Base-by-base conservation (phyloP, 768 basidiomycete genomes). In the Termitomyces sp. region DNA sequence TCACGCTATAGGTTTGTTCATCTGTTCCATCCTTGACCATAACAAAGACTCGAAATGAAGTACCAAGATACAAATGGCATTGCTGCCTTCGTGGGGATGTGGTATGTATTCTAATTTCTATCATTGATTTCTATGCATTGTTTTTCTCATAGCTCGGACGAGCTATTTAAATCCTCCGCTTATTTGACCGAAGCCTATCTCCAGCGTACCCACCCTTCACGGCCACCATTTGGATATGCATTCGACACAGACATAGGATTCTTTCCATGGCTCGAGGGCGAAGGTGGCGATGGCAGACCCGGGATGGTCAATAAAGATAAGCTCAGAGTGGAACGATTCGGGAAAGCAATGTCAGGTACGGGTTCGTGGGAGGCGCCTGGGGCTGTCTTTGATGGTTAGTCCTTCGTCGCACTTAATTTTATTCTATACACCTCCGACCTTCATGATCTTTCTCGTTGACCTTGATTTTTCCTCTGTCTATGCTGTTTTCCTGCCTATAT, bases 201-300 rank as follows among this genome's bases (percentile, higher is more conserved):
- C 33, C 71, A 75, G 2, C 65, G 69, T 4, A 73, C 72, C 3
- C 77, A 81, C 48, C 80, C 82, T 13, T 81, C 81, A 50, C 76
- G 77, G 31, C 78, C 87, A 4, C 88, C 89, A 0, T 91, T 91
- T 66, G 89, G 87, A 66, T 75, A 86, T 63, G 90, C 89, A 12
- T 91, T 91, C 65, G 73, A 67, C 65, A 64, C 70, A 57, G 64
- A 74, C 48, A 75, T 74, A 6, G 79, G 80, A 2, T 90, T 81
- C 66, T 92, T 91, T 63, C 82, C 81, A 20, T 92, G 90, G 90
- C 74, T 92, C 6, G 90, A 91, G 69, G 81, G 81, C 20, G 59
- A 58, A 36, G 59, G 57, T 4, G 41, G 54, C 15, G 45, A 57
- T 6, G 39, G 36, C 4, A 39, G 44, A 59, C 31, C 37, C 9